These are phyloP conservation scores for Xylaria sp. DNA, from an alignment of 495 filamentous ascomycete genomes.

Conservation along the genomic window DNA sequence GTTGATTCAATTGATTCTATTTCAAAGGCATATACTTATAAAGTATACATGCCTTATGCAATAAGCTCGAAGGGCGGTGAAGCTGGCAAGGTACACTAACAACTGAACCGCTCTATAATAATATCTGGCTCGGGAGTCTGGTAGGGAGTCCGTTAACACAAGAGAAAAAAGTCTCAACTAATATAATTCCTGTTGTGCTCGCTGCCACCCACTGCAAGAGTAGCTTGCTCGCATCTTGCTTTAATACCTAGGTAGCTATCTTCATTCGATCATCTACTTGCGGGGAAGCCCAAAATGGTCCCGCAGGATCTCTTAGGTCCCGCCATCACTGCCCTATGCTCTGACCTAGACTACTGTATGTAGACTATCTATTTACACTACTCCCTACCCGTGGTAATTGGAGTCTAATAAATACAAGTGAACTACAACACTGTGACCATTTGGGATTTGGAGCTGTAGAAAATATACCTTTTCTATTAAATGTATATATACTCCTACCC, in stretches of 20 bases:
- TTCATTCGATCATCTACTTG: not conserved
- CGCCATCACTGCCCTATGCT: not conserved
- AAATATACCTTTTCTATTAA: not conserved
- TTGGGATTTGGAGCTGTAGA: not conserved
- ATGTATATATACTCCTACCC: not conserved
- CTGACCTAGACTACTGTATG: not conserved
- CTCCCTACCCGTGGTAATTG: not conserved
- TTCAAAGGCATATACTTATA: too few species aligned
- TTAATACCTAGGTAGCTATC: not conserved
- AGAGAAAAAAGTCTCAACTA: not conserved
- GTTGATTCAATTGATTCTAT: too few species aligned
- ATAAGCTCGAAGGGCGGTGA: not conserved
- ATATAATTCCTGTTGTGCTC: not conserved
- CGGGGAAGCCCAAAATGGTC: constrained; percentile 2
- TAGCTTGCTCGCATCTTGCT: not conserved
- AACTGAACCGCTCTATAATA: not conserved
- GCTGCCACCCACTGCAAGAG: not conserved
- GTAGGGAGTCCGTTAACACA: not conserved
- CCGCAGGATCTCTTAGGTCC: constrained; percentile 14
- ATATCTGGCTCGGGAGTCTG: not conserved
- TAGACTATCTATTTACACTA: not conserved
- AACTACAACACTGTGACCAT: too few species aligned
- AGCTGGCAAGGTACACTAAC: not conserved
- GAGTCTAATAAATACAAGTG: not conserved
- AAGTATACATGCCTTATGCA: not conserved